phyloP scores from a whole-genome alignment of 2,329 filamentous ascomycete species.

The Keithomyces neogunnii region DNA sequence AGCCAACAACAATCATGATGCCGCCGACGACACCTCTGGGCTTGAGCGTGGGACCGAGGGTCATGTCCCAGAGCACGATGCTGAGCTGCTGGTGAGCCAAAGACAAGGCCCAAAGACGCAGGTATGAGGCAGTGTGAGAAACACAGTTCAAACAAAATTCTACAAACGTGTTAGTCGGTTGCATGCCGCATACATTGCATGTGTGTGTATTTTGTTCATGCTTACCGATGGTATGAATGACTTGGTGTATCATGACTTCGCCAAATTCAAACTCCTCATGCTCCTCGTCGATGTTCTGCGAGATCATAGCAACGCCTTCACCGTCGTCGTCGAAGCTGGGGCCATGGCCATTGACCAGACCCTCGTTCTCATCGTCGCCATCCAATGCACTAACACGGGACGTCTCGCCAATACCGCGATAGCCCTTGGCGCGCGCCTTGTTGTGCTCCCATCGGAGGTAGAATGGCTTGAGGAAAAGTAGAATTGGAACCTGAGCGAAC shows the following conservation, averaged over 20 bases:
- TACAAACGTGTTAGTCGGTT: slow-evolving; percentile 29
- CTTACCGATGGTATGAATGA: slow-evolving; percentile 96
- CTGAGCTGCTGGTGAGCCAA: slow-evolving; percentile 97
- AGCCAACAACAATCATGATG: slow-evolving; percentile 72
- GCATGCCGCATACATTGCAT: not conserved
- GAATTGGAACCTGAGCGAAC: slow-evolving; percentile 75
- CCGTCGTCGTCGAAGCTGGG: slow-evolving; percentile 55
- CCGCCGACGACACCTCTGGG: slow-evolving; percentile 61
- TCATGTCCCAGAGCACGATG: slow-evolving; percentile 95
- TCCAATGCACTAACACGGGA: slow-evolving; percentile 84
- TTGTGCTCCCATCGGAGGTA: slow-evolving; percentile 94
- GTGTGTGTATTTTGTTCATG: slow-evolving; percentile 6
- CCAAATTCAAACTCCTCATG: slow-evolving; percentile 97
- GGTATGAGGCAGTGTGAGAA: slow-evolving; percentile 96
- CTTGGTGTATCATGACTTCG: slow-evolving; percentile 97
- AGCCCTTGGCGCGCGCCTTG: slow-evolving; percentile 75
- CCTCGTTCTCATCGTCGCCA: slow-evolving; percentile 68
- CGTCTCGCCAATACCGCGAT: slow-evolving; percentile 85
- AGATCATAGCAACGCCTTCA: slow-evolving; percentile 81
- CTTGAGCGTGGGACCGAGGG: slow-evolving; percentile 66
- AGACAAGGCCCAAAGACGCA: slow-evolving; percentile 95
- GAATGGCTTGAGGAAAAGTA: slow-evolving; percentile 92
- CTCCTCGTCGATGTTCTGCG: slow-evolving; percentile 74
- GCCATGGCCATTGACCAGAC: slow-evolving; percentile 47
- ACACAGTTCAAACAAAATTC: slow-evolving; percentile 99